Evolutionary conservation across 2,329 filamentous ascomycete species (phyloP).

Genomic region (Tolypocladium tundrense): DNA sequence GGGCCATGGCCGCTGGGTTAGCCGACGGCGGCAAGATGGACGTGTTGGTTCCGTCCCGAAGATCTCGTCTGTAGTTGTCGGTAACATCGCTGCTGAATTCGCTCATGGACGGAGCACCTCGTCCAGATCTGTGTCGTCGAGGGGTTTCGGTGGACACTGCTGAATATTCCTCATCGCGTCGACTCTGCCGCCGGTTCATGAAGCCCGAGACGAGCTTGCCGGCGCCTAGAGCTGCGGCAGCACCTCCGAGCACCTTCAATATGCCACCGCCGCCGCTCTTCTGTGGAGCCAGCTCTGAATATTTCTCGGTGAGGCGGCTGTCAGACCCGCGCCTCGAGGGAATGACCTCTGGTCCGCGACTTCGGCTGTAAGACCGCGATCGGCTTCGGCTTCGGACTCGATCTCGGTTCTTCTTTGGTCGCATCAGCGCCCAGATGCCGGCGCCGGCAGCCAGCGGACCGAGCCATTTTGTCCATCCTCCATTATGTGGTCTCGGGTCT

Average conservation of each 20-base stretch:
- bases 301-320: slow-evolving; percentile 58
- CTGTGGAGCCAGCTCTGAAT: slow-evolving; percentile 32
- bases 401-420: slow-evolving; percentile 31
- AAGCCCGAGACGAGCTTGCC: slow-evolving; percentile 51
- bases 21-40: slow-evolving; percentile 38
- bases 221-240: slow-evolving; percentile 52
- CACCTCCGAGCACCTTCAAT: slow-evolving; percentile 48
- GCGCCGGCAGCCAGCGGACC: slow-evolving; percentile 43
- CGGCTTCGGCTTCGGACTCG: slow-evolving; percentile 29
- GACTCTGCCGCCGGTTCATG: slow-evolving; percentile 40
- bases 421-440: slow-evolving; percentile 35
- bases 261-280: slow-evolving; percentile 39
- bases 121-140: slow-evolving; percentile 31
- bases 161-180: slow-evolving; percentile 50
- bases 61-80: slow-evolving; percentile 13
- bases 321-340: slow-evolving; percentile 42
- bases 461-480: slow-evolving; percentile 32
- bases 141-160: slow-evolving; percentile 54
- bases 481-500: slow-evolving; percentile 20
- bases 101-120: slow-evolving; percentile 29
- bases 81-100: slow-evolving; percentile 44
- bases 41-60: slow-evolving; percentile 19
- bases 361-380: slow-evolving; percentile 24
- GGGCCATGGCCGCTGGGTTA: slow-evolving; percentile 31
- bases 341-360: slow-evolving; percentile 36